phyloP scores from a whole-genome alignment of 2,329 filamentous ascomycete species.

The Botrytis squamosa region DNA sequence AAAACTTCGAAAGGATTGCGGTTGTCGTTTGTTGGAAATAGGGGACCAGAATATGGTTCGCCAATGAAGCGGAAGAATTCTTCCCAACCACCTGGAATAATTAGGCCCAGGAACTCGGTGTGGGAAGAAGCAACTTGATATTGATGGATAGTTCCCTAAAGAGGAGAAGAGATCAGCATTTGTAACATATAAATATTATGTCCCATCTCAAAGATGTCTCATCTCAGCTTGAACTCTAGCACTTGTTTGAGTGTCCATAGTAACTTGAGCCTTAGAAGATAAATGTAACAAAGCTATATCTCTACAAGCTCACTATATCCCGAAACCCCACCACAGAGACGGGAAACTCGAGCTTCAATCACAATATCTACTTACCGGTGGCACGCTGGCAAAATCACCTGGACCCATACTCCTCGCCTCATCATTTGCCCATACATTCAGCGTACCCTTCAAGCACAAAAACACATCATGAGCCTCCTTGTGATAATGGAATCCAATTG shows the following conservation, averaged over 20 bases:
- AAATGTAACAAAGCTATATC: not conserved
- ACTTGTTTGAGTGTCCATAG: not conserved
- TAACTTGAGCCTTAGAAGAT: not conserved
- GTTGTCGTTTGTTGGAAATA: slow-evolving; percentile 53
- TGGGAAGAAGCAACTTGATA: slow-evolving; percentile 54
- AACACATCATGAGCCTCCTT: slow-evolving; percentile 58
- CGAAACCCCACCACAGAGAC: not conserved
- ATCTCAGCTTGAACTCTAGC: not conserved
- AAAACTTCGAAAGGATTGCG: slow-evolving; percentile 51
- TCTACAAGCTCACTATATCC: not conserved
- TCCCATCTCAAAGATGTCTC: not conserved
- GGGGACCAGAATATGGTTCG: slow-evolving; percentile 50
- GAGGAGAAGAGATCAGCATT: not conserved
- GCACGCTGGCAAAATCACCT: slow-evolving; percentile 58
- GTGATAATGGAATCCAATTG: slow-evolving; percentile 55
- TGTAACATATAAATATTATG: not conserved
- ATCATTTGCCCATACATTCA: slow-evolving; percentile 59
- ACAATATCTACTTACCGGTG: slow-evolving; percentile 44
- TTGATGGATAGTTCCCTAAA: slow-evolving; percentile 53
- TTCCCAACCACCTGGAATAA: slow-evolving; percentile 58
- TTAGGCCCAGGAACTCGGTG: slow-evolving; percentile 53
- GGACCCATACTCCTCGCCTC: slow-evolving; percentile 52
- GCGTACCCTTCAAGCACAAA: slow-evolving; percentile 52
- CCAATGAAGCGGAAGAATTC: slow-evolving; percentile 60
- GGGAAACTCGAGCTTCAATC: not conserved